Percentiles rank a stretch among this genome's conserved stretches.
Evolutionary conservation across 257 asterid species (phyloP).

Genomic region (Oldenlandia corymbosa): DNA sequence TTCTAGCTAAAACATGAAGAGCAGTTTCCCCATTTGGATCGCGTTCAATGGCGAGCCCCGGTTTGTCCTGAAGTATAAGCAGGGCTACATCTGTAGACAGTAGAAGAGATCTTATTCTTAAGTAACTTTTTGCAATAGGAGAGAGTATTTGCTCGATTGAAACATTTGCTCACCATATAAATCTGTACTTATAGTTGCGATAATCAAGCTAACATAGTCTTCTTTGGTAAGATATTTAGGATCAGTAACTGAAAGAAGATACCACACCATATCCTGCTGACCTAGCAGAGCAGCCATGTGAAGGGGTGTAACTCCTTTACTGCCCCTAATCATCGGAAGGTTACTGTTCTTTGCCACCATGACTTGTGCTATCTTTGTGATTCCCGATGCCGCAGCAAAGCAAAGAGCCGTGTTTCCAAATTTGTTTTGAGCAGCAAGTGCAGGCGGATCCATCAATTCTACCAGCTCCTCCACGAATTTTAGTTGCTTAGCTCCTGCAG

Average conservation of each 20-base stretch:
- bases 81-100: constrained; percentile 28
- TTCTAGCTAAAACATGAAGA: constrained; percentile 30
- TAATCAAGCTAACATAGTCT: constrained; percentile 25
- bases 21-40: constrained; percentile 32
- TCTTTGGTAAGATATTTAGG: constrained; percentile 18
- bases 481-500: constrained; percentile 32
- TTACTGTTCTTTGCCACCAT: constrained; percentile 25
- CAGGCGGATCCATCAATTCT: constrained; percentile 26
- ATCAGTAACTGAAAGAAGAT: constrained; percentile 28
- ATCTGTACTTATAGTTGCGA: constrained; percentile 30
- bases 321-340: constrained; percentile 32
- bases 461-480: constrained; percentile 31
- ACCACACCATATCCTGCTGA: constrained; percentile 32
- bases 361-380: constrained; percentile 22
- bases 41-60: constrained; percentile 27
- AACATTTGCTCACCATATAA: constrained; percentile 23
- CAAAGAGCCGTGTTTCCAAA: constrained; percentile 34
- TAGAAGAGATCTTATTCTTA: not conserved
- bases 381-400: constrained; percentile 38
- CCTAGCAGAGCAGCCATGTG: constrained; percentile 39
- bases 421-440: constrained; percentile 27
- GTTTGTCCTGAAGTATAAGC: constrained; percentile 22
- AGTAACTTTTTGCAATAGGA: not conserved
- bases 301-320: constrained; percentile 34
- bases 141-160: not conserved